Percentiles rank a stretch among this genome's conserved stretches.
phyloP scores from a whole-genome alignment of 2,329 filamentous ascomycete species.

The Cryoendolithus antarcticus region DNA sequence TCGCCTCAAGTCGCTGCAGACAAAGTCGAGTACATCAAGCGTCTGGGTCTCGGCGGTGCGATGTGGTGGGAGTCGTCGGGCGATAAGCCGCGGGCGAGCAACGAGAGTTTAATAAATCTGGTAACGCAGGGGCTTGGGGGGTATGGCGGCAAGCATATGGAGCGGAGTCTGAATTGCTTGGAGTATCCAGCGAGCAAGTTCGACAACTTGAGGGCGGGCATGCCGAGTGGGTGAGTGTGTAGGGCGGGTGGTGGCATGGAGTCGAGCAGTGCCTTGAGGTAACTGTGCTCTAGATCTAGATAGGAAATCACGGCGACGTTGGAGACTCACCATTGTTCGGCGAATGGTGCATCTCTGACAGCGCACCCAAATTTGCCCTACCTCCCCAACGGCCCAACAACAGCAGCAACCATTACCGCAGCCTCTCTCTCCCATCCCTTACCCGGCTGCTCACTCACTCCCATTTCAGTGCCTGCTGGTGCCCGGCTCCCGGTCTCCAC shows the following conservation, averaged over 20 bases:
- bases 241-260: too few species aligned
- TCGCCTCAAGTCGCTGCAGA: conserved; percentile 51
- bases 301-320: too few species aligned
- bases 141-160: conserved; percentile 29
- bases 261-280: too few species aligned
- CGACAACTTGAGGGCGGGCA: conserved; percentile 38
- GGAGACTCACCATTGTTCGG: too few species aligned
- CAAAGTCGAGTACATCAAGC: conserved; percentile 62
- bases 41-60: conserved; percentile 61
- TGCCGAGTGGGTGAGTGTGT: conserved; percentile 20
- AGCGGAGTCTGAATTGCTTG: conserved; percentile 36
- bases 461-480: conserved; percentile 28
- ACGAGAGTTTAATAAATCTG: conserved; percentile 47
- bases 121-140: conserved; percentile 30
- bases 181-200: conserved; percentile 42
- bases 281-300: too few species aligned
- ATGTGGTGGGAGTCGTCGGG: conserved; percentile 95
- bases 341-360: too few species aligned
- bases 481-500: conserved; percentile 65
- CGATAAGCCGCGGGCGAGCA: conserved; percentile 47
- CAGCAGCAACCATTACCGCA: conserved; percentile 84
- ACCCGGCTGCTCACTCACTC: conserved; percentile 21
- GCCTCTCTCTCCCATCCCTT: conserved; percentile 76
- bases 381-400: conserved; percentile 44
- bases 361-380: too few species aligned